Evolutionary conservation across 345 rosid species (phyloP), one percentile per base, ranked within the genome.

Genomic region (Acer negundo): DNA sequence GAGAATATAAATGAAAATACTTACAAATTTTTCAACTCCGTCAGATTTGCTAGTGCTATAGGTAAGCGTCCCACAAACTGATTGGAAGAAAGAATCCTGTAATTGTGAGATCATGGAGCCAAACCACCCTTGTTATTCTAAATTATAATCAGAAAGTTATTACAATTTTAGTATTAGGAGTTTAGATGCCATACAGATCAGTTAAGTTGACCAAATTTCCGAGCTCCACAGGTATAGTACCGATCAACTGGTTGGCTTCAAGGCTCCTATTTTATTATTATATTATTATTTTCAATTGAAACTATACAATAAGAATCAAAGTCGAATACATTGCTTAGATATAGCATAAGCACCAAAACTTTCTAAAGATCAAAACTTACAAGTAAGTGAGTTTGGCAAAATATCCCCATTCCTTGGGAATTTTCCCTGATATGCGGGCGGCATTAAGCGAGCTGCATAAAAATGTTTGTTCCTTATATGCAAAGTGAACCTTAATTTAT

Each of bases 201-300:
- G 47, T 62, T 26, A 79, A 69, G 75, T 51, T 68, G 70, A 73
- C 62, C 68, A 79, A 24, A 22, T 79, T 17, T 10, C 82, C 82
- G 44, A 79, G 78, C 62, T 68, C 78, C 31, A 10, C 0, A 61
- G 82, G 75, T 40, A 79, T 10, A 22, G 56, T 20, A 9, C 82
- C 75, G 3, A 70, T 47, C 42, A 79, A 74, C 40, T 15, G 58
- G 65, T 79, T 79, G 49, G 63, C 75, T 11, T 69, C 82, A 16
- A 79, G 73, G 64, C 65, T 23, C 69, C 82, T 79, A 31, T 44
- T 28, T 13, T 10, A 3, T 3, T 10, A 35, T 51, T 15, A 26
- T 9, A 28, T 4, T 23, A 10, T 62, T 23, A 0, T 26, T 26
- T 10, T 15, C 40, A 63, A 15, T 53, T 53, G 58, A 53, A 16